Evolutionary conservation across 352 stramenopile genomes (phyloP).

Genomic region (Globisporangium canariense): DNA sequence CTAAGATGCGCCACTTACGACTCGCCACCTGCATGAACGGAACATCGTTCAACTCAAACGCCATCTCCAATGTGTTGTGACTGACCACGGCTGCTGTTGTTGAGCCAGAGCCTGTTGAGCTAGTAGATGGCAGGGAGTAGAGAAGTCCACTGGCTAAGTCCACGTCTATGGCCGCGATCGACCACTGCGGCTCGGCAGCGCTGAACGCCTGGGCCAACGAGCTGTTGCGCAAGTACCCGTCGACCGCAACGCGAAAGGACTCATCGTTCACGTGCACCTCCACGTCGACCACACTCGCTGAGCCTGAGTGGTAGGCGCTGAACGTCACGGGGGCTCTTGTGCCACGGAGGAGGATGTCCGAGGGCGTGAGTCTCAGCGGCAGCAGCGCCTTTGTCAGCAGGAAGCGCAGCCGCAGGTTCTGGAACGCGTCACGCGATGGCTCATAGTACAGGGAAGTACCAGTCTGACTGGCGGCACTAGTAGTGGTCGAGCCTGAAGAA

Average conservation of each 20-base stretch:
- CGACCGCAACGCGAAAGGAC: conserved; percentile 6
- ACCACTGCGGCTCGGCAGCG: conserved; percentile 23
- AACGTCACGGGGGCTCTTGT: background rate
- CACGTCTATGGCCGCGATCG: conserved; percentile 21
- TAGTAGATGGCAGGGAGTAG: background rate
- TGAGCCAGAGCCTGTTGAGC: background rate
- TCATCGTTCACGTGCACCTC: conserved; percentile 25
- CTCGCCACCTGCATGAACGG: conserved; percentile 1
- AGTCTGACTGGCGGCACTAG: background rate
- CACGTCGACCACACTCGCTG: conserved; percentile 15
- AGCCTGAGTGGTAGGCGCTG: conserved; percentile 1
- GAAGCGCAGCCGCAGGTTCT: conserved; percentile 30
- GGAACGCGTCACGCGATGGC: conserved; percentile 15
- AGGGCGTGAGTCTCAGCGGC: conserved; percentile 18
- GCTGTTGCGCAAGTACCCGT: conserved; percentile 24
- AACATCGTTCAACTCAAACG: background rate
- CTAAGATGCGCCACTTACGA: conserved; percentile 12
- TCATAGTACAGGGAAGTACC: background rate
- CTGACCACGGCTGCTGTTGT: background rate
- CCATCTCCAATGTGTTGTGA: background rate
- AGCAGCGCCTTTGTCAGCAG: conserved; percentile 15
- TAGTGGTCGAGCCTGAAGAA: background rate
- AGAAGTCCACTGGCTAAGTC: conserved; percentile 9
- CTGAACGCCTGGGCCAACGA: conserved; percentile 15
- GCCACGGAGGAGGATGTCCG: conserved; percentile 28